Conservation (phyloP, 139 green algal species). For the Coelastrella sp. region DNA sequence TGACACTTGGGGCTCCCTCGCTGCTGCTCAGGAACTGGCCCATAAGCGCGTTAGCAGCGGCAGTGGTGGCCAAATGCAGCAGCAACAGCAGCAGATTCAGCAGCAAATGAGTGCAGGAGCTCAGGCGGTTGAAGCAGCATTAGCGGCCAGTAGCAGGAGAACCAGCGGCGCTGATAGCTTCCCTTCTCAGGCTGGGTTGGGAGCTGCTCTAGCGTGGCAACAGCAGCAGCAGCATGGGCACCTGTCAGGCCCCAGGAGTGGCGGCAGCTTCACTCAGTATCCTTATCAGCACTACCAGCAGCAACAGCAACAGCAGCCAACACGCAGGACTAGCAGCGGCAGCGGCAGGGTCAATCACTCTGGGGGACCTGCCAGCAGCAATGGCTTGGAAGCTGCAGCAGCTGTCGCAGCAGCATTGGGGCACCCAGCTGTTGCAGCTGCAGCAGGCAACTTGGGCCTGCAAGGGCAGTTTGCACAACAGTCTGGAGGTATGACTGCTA, state of each 20-base stretch:
- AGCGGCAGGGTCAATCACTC: slow-evolving; percentile 9
- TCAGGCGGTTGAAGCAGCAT: slow-evolving; percentile 23
- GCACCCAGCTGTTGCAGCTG: background rate
- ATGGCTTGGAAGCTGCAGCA: slow-evolving; percentile 18
- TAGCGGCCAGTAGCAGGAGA: slow-evolving; percentile 18
- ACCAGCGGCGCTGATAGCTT: background rate
- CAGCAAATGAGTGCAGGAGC: slow-evolving; percentile 16
- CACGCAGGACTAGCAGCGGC: slow-evolving; percentile 30
- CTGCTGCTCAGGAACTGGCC: background rate
- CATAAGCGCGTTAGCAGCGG: background rate
- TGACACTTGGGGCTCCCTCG: slow-evolving; percentile 38
- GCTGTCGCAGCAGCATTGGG: background rate
- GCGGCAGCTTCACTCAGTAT: background rate
- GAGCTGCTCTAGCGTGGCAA: background rate
- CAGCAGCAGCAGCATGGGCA: slow-evolving; percentile 17
- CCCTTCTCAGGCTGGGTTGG: background rate
- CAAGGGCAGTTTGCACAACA: slow-evolving; percentile 3
- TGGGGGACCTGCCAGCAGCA: slow-evolving; percentile 20
- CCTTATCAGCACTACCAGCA: background rate
- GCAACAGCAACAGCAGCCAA: background rate
- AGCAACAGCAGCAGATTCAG: background rate
- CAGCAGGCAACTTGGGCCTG: background rate
- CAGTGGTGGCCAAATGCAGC: background rate
- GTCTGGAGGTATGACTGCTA: slow-evolving; percentile 10
- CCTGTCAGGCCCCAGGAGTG: background rate